These are phyloP conservation scores for Leishmania aethiopica DNA, from an alignment of 208 protist genomes.

Conservation along the genomic window DNA sequence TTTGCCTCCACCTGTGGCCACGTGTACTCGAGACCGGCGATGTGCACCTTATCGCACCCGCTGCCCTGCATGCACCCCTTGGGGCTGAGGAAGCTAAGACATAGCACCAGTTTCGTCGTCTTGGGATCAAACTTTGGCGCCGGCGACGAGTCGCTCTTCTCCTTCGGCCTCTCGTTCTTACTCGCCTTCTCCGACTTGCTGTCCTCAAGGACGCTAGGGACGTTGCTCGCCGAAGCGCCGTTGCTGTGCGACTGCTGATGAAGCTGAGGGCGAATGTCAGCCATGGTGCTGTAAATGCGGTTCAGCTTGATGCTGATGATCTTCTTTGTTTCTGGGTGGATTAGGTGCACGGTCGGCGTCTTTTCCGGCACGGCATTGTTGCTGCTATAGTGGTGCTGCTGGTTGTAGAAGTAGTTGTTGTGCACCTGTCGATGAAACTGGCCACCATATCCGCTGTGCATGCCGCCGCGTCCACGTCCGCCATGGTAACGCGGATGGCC, in stretches of 20 bases:
- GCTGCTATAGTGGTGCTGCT: slow-evolving; percentile 54
- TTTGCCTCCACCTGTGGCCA: slow-evolving; percentile 61
- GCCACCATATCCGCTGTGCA: slow-evolving; percentile 18
- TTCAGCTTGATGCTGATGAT: slow-evolving; percentile 66
- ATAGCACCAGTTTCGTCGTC: slow-evolving; percentile 48
- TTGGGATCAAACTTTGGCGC: slow-evolving; percentile 30
- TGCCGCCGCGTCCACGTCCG: slow-evolving; percentile 24
- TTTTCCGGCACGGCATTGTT: slow-evolving; percentile 79
- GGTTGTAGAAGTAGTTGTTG: slow-evolving; percentile 54
- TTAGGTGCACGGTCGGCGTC: slow-evolving; percentile 57
- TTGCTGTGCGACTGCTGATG: slow-evolving; percentile 17
- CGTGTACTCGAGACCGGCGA: slow-evolving; percentile 70
- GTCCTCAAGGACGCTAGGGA: slow-evolving; percentile 18
- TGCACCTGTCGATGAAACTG: slow-evolving; percentile 43
- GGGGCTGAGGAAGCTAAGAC: slow-evolving; percentile 50
- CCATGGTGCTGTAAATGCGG: slow-evolving; percentile 66
- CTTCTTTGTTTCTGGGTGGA: slow-evolving; percentile 47
- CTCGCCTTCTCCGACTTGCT: slow-evolving; percentile 4
- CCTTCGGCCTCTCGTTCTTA: slow-evolving; percentile 21
- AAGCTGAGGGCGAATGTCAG: slow-evolving; percentile 43
- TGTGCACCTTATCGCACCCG: slow-evolving; percentile 78
- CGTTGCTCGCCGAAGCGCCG: slow-evolving; percentile 17
- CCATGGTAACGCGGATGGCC: slow-evolving; percentile 13
- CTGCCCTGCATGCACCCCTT: slow-evolving; percentile 62
- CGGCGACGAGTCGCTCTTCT: slow-evolving; percentile 14